phyloP scores from a whole-genome alignment of 2,329 filamentous ascomycete species.

The Ophioceras dolichostomum region DNA sequence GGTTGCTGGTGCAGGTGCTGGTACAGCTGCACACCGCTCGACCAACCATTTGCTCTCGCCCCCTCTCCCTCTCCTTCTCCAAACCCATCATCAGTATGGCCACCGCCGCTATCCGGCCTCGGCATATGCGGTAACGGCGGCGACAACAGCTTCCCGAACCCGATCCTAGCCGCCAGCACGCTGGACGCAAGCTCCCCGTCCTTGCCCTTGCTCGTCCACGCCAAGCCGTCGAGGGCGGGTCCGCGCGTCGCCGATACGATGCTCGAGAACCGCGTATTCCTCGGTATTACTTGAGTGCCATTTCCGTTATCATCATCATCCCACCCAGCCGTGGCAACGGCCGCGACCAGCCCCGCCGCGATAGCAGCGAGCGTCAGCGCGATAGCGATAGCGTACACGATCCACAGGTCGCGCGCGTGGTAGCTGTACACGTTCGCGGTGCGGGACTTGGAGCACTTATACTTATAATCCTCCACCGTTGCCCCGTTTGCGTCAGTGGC shows the following conservation, averaged over 20 bases:
- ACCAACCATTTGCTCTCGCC: too few relatives aligned
- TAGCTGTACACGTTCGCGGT: constrained; percentile 20
- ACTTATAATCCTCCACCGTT: constrained; percentile 7
- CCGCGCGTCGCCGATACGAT: constrained; percentile 28
- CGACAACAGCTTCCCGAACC: constrained; percentile 10
- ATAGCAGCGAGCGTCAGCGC: constrained; percentile 13
- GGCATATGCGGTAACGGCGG: too few relatives aligned
- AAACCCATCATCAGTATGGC: too few relatives aligned
- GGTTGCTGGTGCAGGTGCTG: neutral
- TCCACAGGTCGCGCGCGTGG: constrained; percentile 18
- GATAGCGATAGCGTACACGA: constrained; percentile 16
- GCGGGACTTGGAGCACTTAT: constrained; percentile 19
- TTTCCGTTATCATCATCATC: constrained; percentile 21
- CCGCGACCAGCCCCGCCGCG: constrained; percentile 19
- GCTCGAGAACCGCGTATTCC: constrained; percentile 25
- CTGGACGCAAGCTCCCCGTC: constrained; percentile 9
- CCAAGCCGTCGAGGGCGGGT: constrained; percentile 22
- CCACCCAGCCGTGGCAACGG: constrained; percentile 19
- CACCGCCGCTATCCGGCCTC: too few relatives aligned
- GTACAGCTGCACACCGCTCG: too few relatives aligned
- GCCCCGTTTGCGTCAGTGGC: neutral
- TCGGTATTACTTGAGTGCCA: too few relatives aligned
- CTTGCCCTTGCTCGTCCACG: constrained; percentile 7
- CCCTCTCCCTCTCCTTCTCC: too few relatives aligned
- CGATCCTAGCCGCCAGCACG: constrained; percentile 10